Evolutionary conservation across 768 basidiomycete genomes (phyloP), one percentile per base, ranked within the genome.

Genomic region (Calocybe indica): DNA sequence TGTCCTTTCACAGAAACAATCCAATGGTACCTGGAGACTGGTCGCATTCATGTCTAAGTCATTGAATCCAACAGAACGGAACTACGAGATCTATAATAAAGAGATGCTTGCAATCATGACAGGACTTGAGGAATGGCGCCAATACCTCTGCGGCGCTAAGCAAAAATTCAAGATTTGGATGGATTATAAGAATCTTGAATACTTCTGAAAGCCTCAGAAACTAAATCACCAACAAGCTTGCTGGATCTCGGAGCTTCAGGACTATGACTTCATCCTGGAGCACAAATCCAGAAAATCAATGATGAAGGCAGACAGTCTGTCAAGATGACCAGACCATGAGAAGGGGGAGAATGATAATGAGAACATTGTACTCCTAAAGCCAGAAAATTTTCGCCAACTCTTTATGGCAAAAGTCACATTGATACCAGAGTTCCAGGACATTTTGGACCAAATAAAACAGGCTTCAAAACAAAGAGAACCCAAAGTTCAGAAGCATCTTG

Each of bases 91-190:
- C 32, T 60, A 72, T 45, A 64, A 81, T 53, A 67, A 67, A 48
- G 78, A 82, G 56, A 46, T 80, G 0, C 62, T 78, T 2, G 72
- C 74, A 0, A 73, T 79, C 30, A 62, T 79, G n/a, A 31, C 58
- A 30, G 62, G 63, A 0, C 50, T 74, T 1, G n/a, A 50, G 0
- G 52, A 58, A 29, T 64, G 61, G 63, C 22, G 55, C 11, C 52
- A 57, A 42, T 13, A 42, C 37, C 41, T 46, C n/a, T 37, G 40
- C 0, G 43, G 59, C 0, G 48, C 45, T 5, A 11, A 31, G 13
- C 38, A 35, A 9, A 9, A 2, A 7, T 37, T 53, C 29, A 45
- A 46, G 42, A 48, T 0, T 37, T 46, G 1, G 33, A 57, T 28
- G 1, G 58, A 65, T 47, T 61, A 61, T 29, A 56, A 58, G 45